Percentiles rank a stretch among this genome's conserved stretches.
Evolutionary conservation across 768 basidiomycete genomes (phyloP).

Genomic region (Boletus sp.): DNA sequence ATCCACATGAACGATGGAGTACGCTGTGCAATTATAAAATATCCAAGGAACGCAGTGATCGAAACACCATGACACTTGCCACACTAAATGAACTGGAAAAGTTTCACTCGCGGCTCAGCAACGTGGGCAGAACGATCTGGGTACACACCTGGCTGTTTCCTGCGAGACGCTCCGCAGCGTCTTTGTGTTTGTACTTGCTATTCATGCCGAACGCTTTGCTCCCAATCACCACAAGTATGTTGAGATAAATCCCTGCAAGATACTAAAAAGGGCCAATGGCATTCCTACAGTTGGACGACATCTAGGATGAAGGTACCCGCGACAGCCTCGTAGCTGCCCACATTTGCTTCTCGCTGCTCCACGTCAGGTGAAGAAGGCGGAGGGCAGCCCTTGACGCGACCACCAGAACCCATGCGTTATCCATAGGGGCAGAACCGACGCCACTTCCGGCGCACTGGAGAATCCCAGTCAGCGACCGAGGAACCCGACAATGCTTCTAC

Average conservation of each 20-base stretch:
- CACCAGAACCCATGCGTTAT: not conserved
- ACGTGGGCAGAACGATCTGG: not conserved
- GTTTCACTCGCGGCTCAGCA: constrained; percentile 8
- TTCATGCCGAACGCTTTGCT: not conserved
- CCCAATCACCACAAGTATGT: constrained; percentile 17
- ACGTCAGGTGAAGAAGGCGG: constrained; percentile 15
- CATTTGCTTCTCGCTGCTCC: constrained; percentile 12
- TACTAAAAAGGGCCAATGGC: constrained; percentile 1
- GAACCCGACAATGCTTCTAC: constrained; percentile 14
- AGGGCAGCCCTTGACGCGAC: constrained; percentile 7
- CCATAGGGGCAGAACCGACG: constrained; percentile 19
- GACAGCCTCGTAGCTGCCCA: constrained; percentile 3
- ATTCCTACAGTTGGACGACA: constrained; percentile 4
- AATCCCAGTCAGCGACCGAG: constrained; percentile 12
- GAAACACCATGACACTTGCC: constrained; percentile 1
- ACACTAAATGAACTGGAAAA: not conserved
- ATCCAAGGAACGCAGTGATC: constrained; percentile 1
- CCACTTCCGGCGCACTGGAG: constrained; percentile 22
- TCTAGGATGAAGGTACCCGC: constrained; percentile 9
- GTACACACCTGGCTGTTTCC: constrained; percentile 14
- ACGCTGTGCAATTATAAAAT: not conserved
- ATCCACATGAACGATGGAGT: constrained; percentile 21
- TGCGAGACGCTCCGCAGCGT: not conserved
- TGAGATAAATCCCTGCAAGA: not conserved
- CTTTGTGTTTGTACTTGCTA: constrained; percentile 1